These are phyloP conservation scores for Lepiota venenata DNA, from an alignment of 768 basidiomycete genomes.

Conservation along the genomic window DNA sequence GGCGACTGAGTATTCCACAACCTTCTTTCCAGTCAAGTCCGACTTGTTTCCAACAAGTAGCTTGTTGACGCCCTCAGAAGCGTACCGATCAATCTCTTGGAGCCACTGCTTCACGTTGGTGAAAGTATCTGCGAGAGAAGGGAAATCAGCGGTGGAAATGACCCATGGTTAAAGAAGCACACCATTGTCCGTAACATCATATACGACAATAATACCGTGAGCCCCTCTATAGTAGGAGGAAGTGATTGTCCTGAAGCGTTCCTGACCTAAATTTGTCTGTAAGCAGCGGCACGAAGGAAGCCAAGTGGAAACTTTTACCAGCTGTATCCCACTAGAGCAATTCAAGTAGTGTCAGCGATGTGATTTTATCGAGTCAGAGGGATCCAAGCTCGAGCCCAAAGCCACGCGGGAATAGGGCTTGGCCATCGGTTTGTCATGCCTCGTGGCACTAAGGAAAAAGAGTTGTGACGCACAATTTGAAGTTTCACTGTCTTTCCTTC, in stretches of 20 bases:
- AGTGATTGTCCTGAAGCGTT: conserved; percentile 98
- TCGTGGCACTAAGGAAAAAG: conserved; percentile 11
- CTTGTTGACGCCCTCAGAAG: conserved; percentile 98
- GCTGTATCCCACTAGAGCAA: conserved; percentile 91
- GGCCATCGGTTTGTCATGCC: not conserved
- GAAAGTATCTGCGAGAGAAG: conserved; percentile 68
- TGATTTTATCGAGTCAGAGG: not conserved
- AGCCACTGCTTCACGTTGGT: conserved; percentile 95
- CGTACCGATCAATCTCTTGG: conserved; percentile 92
- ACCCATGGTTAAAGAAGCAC: not conserved
- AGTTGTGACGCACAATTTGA: conserved; percentile 78
- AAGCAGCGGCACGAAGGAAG: not conserved
- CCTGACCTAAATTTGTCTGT: conserved; percentile 62
- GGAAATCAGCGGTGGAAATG: not conserved
- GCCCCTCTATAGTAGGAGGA: conserved; percentile 99
- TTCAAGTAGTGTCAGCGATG: not conserved
- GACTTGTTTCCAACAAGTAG: conserved; percentile 98
- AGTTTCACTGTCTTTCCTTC: conserved; percentile 98
- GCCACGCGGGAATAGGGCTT: not conserved
- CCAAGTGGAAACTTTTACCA: conserved; percentile 37
- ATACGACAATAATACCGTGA: conserved; percentile 98
- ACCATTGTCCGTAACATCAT: conserved; percentile 96
- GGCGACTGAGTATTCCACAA: conserved; percentile 84
- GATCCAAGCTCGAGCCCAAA: not conserved
- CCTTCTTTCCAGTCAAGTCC: conserved; percentile 95